Base-by-base conservation (phyloP, 345 rosid species). In the Cardamine resedifolia region DNA sequence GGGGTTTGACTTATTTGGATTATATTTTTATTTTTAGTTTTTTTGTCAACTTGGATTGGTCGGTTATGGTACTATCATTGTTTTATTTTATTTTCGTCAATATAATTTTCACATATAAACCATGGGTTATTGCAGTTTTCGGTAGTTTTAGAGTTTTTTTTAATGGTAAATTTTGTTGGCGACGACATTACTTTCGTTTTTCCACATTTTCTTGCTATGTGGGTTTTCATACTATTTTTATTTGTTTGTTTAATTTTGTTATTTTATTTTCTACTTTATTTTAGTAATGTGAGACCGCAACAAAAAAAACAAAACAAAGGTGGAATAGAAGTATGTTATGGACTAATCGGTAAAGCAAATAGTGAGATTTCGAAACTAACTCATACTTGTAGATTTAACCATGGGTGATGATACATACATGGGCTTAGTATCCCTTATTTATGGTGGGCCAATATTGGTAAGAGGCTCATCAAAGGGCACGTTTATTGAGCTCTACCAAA, bases 1-100 rank as follows among this genome's bases (percentile, higher is more conserved):
- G 21, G 39, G 49, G 6, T 52, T 62, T 51, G 55, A 62, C 55
- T 53, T 24, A 50, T 60, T 36, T 36, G 7, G 23, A 60, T 72
- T 52, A 52, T 2, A 58, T 58, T 66, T 19, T 4, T 28, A 28
- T 1, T 61, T 33, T 23, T 50, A 5, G 1, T 2, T 2, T 2
- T 3, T 21, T 58, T 16, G 69, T 62, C 62, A 71, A 62, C 69
- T 31, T 36, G 51, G 21, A 70, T 48, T 19, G 57, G 65, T 73
- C 58, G 77, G 66, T 47, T 70, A 23, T 16, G n/a, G 14, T 24
- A 39, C 51, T 24, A 45, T 11, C 4, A 2, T 64, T 18, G 2
- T 48, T 19, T 44, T 63, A 2, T 47, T 1, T 2, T 1, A 2
- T 28, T 15, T 28, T 24, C 18, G 16, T 24, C 20, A 7, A 16